phyloP scores from a whole-genome alignment of 441 rosid genomes.

The Capsella rubella region DNA sequence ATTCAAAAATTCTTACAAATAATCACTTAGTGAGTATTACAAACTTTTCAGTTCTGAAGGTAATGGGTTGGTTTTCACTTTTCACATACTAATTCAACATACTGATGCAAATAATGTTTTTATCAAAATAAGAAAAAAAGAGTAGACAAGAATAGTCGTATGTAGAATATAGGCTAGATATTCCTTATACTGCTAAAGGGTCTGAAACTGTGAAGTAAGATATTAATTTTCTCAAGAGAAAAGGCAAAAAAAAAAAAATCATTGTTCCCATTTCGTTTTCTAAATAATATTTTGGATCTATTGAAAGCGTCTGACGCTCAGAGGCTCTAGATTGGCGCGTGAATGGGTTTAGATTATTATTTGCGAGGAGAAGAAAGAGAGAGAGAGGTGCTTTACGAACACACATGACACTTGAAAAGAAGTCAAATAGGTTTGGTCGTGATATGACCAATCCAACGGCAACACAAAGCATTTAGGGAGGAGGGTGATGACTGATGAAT shows the following conservation, averaged over 20 bases:
- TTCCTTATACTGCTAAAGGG: too few relatives aligned
- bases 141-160: background rate
- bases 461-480: constrained; percentile 14
- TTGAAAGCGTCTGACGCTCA: constrained; percentile 22
- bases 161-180: background rate
- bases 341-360: background rate
- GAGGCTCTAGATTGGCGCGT: constrained; percentile 29
- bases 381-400: too few relatives aligned
- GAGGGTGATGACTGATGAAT: background rate
- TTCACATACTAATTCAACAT: too few relatives aligned
- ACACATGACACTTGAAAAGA: constrained; percentile 16
- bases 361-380: background rate
- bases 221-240: background rate
- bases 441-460: constrained; percentile 40
- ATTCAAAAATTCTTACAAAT: background rate
- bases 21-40: background rate
- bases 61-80: too few relatives aligned
- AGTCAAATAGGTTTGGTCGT: constrained; percentile 43
- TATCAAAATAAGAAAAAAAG: too few relatives aligned
- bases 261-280: background rate
- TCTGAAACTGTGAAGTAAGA: background rate
- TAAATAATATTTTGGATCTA: background rate
- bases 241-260: background rate
- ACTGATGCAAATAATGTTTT: too few relatives aligned
- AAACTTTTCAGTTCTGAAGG: background rate